These are phyloP conservation scores for Physcomitrium patens DNA, from an alignment of 225 moss, liverwort and hornwort species.

Conservation along the genomic window DNA sequence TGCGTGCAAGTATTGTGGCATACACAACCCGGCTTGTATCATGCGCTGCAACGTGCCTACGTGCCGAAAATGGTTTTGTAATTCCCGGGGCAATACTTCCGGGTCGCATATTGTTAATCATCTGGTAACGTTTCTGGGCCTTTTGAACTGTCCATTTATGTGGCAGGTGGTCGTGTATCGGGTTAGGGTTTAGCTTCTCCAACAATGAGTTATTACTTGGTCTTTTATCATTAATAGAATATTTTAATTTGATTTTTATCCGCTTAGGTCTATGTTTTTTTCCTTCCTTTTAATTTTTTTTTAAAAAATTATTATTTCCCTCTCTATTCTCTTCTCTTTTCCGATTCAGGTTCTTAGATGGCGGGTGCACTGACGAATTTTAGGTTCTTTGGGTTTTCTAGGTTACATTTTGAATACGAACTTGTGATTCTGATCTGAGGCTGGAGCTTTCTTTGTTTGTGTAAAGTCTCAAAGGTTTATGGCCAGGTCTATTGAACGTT, in stretches of 20 bases:
- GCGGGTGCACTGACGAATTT: background rate
- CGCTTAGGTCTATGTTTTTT: too few species aligned
- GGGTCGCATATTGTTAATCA: constrained; percentile 99
- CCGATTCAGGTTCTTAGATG: background rate
- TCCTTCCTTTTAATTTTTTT: too few species aligned
- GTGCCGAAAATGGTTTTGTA: constrained; percentile 74
- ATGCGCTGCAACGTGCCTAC: constrained; percentile 67
- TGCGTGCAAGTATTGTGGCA: constrained; percentile 99
- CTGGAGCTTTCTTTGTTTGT: background rate
- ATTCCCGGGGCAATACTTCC: constrained; percentile 87
- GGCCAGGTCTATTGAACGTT: background rate
- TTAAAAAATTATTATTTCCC: too few species aligned
- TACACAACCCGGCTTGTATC: constrained; percentile 68
- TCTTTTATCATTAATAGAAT: too few species aligned
- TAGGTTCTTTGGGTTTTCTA: background rate
- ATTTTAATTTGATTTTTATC: background rate
- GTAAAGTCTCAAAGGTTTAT: background rate
- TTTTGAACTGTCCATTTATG: background rate
- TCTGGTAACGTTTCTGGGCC: constrained; percentile 54
- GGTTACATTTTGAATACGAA: background rate
- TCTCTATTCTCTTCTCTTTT: too few species aligned
- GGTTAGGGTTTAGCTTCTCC: constrained; percentile 39
- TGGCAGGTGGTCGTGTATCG: constrained; percentile 5
- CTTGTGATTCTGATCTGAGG: background rate
- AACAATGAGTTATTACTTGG: background rate